Evolutionary conservation across 176 grass and related monocot species (phyloP), one percentile per base, ranked within the genome.

Genomic region (Hsuehochloa calcarea): DNA sequence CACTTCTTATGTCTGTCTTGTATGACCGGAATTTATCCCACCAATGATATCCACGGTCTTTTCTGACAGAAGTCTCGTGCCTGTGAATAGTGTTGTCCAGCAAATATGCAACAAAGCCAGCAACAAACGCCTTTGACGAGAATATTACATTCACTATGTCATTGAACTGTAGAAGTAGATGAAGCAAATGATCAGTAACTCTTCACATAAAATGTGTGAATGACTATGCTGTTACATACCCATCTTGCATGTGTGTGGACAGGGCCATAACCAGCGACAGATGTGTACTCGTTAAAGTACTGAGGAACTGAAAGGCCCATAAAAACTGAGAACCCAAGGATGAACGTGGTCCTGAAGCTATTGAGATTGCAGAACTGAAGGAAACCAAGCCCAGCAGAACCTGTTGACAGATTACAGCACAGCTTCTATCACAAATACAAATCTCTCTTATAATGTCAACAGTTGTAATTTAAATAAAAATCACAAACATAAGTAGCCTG

Each of bases 361-460:
- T 99, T 99, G 26, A 99, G 91, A 60, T 99, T 99, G 80, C 97
- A 99, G 81, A 99, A 99, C 61, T 99, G 97, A 77, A 99, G 97
- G 70, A 99, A 99, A 68, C 91, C 88, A 72, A 99, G 68, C 25
- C 97, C 97, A 72, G 82, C 92, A 61, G 93, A 86, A 91, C 97
- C 97, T 99, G 81, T 93, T 54, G 20, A 82, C 16, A 67, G 23
- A 87, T 79, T 40, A 74, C 11, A 83, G 20, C n/a, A 79, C 19
- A 88, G 43, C 60, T 88, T 84, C 46, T 40, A 65, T 84, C 25
- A 72, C 22, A 84, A 46, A 70, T 82, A 46, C 16, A 80, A 37
- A 44, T 37, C 5, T 69, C 19, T 50, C 1, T 27, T 23, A 61
- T 84, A 52, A 7, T 38, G 44, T 67, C 62, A 77, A 23, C 20